Evolutionary conservation across 164 flowering plant genomes (phyloP), one percentile per base, ranked within the genome.

Genomic region (Vitis rupestris): DNA sequence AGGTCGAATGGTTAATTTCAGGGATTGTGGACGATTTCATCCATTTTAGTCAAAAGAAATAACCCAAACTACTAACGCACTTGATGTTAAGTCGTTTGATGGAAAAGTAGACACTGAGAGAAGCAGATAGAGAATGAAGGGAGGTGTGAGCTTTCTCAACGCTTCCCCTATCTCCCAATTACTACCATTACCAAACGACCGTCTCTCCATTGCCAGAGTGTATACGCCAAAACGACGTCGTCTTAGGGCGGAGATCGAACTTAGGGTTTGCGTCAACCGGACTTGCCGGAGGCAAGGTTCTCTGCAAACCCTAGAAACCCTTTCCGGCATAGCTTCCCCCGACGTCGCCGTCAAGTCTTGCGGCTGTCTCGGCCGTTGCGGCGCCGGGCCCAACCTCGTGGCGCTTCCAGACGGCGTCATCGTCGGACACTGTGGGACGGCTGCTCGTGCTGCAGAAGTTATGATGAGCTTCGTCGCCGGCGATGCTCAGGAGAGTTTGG

Each of bases 311-410:
- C 86, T 89, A 2, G 89, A 91, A 44, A 74, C 77, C 13, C 83
- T 94, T 60, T 69, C 89, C 16, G 86, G 77, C 1, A 78, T 94
- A 16, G 79, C 94, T 0, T 94, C 98, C 0, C 83, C 94, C 0
- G 17, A 69, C 50, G 73, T 92, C 51, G 12, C 85, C 54, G 86
- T 94, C 67, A 84, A 76, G n/a, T 71, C 97, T 9, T 87, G 92
- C 62, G 97, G 99, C 8, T 94, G 99, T 72, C 73, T 94, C 14
- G 92, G 94, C 61, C 84, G 86, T 13, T 94, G 98, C 73, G 99
- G 99, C 19, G 70, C 92, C 10, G 99, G 99, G 0, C 98, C 99
- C 54, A 94, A 92, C 76, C 75, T 90, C 67, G 96, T 81, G 9
- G 67, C 85, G 10, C 72, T 94, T 13, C 99, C 98, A 27, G 78